Conservation (phyloP, 805 yeast genomes). For the Lachancea sp. region DNA sequence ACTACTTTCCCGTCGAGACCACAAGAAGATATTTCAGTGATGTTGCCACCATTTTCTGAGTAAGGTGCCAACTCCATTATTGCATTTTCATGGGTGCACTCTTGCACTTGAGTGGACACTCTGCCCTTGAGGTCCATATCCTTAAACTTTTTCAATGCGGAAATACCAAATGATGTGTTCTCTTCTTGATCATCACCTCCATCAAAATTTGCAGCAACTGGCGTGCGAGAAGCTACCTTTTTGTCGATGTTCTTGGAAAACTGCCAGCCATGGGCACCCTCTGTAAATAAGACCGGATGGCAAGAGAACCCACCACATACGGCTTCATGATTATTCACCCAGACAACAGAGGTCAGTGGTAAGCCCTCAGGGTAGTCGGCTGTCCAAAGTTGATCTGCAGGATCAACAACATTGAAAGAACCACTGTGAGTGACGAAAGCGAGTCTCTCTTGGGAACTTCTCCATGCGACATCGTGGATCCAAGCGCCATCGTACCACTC, state of each 20-base stretch:
- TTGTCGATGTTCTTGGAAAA: slow-evolving; percentile 57
- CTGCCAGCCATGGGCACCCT: slow-evolving; percentile 59
- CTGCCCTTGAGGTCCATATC: slow-evolving; percentile 94
- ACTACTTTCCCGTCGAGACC: slow-evolving; percentile 93
- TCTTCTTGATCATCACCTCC: slow-evolving; percentile 46
- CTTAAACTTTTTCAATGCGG: slow-evolving; percentile 87
- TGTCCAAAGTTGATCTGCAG: slow-evolving; percentile 17
- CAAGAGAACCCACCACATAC: slow-evolving; percentile 91
- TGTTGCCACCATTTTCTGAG: slow-evolving; percentile 42
- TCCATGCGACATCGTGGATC: slow-evolving; percentile 86
- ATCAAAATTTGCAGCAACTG: slow-evolving; percentile 22
- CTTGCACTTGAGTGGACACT: slow-evolving; percentile 41
- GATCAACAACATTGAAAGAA: slow-evolving; percentile 71
- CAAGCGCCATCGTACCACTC: slow-evolving; percentile 64
- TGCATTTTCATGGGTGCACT: slow-evolving; percentile 86
- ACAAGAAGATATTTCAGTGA: slow-evolving; percentile 59
- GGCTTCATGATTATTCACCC: slow-evolving; percentile 58
- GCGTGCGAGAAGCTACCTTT: slow-evolving; percentile 9
- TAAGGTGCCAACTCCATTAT: slow-evolving; percentile 59
- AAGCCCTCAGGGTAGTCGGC: slow-evolving; percentile 40
- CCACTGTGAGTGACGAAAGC: slow-evolving; percentile 87
- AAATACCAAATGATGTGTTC: slow-evolving; percentile 49
- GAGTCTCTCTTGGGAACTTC: slow-evolving; percentile 68
- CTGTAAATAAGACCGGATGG: slow-evolving; percentile 80
- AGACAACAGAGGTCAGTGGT: slow-evolving; percentile 74